Evolutionary conservation across 2,329 filamentous ascomycete species (phyloP), one percentile per base, ranked within the genome.

Genomic region (Venturiaceae sp.): DNA sequence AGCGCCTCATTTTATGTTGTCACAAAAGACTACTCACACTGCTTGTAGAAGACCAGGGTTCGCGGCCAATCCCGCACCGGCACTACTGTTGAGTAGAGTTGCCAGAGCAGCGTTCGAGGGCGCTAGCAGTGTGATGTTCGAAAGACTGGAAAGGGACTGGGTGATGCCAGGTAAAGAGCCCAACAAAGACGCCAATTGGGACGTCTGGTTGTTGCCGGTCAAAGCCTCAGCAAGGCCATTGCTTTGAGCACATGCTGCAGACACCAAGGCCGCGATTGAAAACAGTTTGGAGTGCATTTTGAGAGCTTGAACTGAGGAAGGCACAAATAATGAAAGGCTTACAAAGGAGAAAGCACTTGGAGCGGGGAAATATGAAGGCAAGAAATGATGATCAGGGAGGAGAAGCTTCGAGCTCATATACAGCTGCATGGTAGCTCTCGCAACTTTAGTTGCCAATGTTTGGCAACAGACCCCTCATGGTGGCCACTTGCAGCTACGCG

Each of bases 51-150:
- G 62, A 3, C 64, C 69, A 19, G 67, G 59, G 39, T 73, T 65
- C 30, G 64, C 59, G 4, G 65, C 62, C 37, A 70, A 62, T 4
- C 66, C 63, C 11, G 63, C 58, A 1, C 71, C 63, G 2, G 69
- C 68, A 1, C 70, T 63, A 33, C 66, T 69, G 55, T 73, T 72
- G 19, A 75, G 63, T 41, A 78, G 65, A 13, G 65, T 63, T 23
- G 63, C 57, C 46, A 80, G 72, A 0, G 80, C 81, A 11, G 75
- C 65, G 65, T 84, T 82, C 65, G 72, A 78, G 0, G 82, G 82
- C 0, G 82, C 82, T 5, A 85, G 74, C 37, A 84, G 70, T 6
- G 83, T 86, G 59, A 85, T 72, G 65, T 84, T 82, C 14, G 65
- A 63, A 3, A 75, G 68, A 28, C 63, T 64, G 36, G 66, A 65